Percentiles rank a stretch among this genome's conserved stretches.
Evolutionary conservation across 306 rosid genomes (phyloP).

Genomic region (Dalbergia cochinchinensis): DNA sequence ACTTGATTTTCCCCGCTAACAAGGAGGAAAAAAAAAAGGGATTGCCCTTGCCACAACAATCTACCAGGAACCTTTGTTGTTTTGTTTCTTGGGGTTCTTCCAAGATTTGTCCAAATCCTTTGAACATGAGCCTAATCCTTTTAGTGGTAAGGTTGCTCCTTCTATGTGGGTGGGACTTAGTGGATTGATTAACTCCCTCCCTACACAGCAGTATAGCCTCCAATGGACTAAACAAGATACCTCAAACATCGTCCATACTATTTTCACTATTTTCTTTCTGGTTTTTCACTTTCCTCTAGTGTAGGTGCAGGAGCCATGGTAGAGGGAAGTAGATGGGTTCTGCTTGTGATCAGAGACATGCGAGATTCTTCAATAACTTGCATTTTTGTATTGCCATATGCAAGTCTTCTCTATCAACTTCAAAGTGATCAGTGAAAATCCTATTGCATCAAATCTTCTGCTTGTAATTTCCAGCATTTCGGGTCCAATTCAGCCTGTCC

Average conservation of each 20-base stretch:
- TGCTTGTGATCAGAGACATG: slow-evolving; percentile 15
- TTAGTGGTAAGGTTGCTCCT: not conserved
- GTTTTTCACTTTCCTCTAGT: slow-evolving; percentile 4
- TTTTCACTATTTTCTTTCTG: not conserved
- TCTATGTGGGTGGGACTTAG: too few relatives aligned
- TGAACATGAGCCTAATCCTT: not conserved
- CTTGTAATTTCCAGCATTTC: slow-evolving; percentile 81
- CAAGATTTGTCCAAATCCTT: not conserved
- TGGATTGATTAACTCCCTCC: too few relatives aligned
- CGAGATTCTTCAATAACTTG: slow-evolving; percentile 16
- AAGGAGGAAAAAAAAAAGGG: too few relatives aligned
- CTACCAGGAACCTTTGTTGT: not conserved
- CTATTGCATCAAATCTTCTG: slow-evolving; percentile 70
- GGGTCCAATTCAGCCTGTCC: slow-evolving; percentile 95
- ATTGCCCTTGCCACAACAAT: slow-evolving; percentile 8
- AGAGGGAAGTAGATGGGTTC: slow-evolving; percentile 20
- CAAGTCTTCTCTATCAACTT: slow-evolving; percentile 13
- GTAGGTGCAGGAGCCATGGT: not conserved
- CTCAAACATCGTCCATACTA: not conserved
- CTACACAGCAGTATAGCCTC: not conserved
- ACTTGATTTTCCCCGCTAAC: not conserved
- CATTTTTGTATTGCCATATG: slow-evolving; percentile 9
- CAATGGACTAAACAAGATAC: slow-evolving; percentile 21
- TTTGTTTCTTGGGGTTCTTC: not conserved
- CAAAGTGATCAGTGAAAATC: slow-evolving; percentile 27